A percentile compares a stretch with the other conserved stretches of the same genome.
Conservation (phyloP, 2,329 filamentous ascomycete genomes). For the Neonectria faginata region DNA sequence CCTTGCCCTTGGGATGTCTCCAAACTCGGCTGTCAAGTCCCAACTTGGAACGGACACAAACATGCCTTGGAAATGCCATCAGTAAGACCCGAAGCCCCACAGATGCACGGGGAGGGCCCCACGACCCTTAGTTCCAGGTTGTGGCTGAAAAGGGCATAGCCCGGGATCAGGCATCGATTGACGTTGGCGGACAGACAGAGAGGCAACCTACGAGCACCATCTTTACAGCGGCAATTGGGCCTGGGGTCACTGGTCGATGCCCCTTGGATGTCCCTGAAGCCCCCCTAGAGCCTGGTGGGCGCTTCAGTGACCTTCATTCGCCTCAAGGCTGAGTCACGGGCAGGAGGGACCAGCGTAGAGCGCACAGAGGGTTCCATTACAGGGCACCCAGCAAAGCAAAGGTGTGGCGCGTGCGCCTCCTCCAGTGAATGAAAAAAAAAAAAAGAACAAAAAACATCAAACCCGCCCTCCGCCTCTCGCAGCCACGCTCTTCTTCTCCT, state of each 20-base stretch:
- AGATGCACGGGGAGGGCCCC: slow-evolving; percentile 16
- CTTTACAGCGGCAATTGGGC: slow-evolving; percentile 2
- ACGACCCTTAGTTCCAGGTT: not conserved
- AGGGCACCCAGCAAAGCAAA: not conserved
- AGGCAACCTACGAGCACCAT: slow-evolving; percentile 7
- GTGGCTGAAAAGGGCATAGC: slow-evolving; percentile 26
- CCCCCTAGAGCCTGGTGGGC: not conserved
- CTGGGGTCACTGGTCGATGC: not conserved
- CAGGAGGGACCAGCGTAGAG: slow-evolving; percentile 19
- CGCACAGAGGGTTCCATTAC: not conserved
- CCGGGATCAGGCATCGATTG: slow-evolving; percentile 35
- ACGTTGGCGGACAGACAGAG: not conserved
- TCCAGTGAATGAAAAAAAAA: slow-evolving; percentile 30
- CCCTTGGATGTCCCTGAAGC: not conserved
- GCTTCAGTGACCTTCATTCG: not conserved
- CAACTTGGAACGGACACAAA: not conserved
- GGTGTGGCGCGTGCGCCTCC: slow-evolving; percentile 27
- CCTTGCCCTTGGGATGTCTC: not conserved
- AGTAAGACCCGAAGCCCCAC: slow-evolving; percentile 17
- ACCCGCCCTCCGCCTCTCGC: slow-evolving; percentile 29
- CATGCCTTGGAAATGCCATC: slow-evolving; percentile 9
- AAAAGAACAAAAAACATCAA: slow-evolving; percentile 44
- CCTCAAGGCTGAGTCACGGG: slow-evolving; percentile 11
- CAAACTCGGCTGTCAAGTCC: slow-evolving; percentile 3
- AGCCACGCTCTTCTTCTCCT: slow-evolving; percentile 37